A percentile compares a stretch with the other conserved stretches of the same genome.
Evolutionary conservation across 23 red algal species (phyloP).

Genomic region (Gracilaria domingensis): DNA sequence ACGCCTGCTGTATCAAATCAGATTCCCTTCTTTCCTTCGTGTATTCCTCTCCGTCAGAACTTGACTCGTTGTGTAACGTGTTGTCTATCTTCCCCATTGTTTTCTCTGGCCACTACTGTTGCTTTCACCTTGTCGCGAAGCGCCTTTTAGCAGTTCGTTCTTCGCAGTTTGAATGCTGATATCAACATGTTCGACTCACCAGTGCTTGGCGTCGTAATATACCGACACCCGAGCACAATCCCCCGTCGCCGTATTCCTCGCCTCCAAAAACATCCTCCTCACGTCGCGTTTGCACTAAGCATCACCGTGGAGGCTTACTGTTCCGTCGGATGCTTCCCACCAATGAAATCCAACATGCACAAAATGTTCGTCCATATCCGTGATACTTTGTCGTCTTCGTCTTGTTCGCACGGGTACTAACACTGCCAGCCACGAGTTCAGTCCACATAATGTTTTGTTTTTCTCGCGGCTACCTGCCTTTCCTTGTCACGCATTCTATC

Average conservation of each 20-base stretch:
- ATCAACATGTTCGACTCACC: neutral
- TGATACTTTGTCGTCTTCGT: neutral
- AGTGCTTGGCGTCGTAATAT: neutral
- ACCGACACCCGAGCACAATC: neutral
- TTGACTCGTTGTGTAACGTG: no score
- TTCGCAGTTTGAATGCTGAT: neutral
- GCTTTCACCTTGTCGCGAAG: no score
- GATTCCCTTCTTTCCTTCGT: no score
- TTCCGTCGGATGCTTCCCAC: neutral
- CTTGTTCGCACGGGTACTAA: neutral
- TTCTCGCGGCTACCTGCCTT: neutral
- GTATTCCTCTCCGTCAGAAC: no score
- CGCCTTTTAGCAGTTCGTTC: no score
- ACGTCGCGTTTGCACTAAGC: neutral
- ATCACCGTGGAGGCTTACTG: neutral
- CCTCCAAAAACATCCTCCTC: neutral
- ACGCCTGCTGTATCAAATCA: no score
- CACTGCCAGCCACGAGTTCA: neutral
- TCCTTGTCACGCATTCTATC: neutral
- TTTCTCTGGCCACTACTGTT: no score
- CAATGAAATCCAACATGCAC: neutral
- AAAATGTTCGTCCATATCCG: neutral
- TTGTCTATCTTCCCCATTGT: no score
- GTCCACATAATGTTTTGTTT: neutral
- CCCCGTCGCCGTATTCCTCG: neutral